Conservation (phyloP, 306 rosid genomes). For the Amphicarpaea edgeworthii region DNA sequence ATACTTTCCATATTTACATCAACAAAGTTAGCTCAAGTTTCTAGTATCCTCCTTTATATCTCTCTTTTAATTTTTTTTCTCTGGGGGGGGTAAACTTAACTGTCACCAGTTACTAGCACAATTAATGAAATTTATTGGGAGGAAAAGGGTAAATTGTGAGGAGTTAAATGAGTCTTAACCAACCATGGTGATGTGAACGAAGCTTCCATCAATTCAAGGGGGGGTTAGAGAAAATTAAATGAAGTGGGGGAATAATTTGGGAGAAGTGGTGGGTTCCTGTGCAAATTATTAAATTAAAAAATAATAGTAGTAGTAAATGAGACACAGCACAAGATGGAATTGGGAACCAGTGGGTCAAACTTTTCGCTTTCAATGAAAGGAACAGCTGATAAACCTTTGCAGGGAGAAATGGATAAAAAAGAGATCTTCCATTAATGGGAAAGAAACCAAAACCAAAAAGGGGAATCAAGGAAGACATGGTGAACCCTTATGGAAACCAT, state of each 20-base stretch:
- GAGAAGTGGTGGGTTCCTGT: conserved; percentile 55
- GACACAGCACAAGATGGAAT: conserved; percentile 36
- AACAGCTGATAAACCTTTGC: conserved; percentile 81
- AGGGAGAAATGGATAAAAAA: conserved; percentile 73
- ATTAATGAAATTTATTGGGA: conserved; percentile 31
- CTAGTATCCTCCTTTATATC: not conserved
- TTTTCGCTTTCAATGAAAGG: conserved; percentile 84
- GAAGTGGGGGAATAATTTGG: conserved; percentile 47
- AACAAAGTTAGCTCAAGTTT: conserved; percentile 25
- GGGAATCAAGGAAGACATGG: conserved; percentile 58
- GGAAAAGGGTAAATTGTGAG: not conserved
- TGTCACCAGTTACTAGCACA: conserved; percentile 31
- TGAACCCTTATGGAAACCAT: conserved; percentile 50
- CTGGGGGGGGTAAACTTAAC: conserved; percentile 36
- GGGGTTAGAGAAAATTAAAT: conserved; percentile 50
- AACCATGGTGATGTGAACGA: not conserved
- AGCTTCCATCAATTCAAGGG: conserved; percentile 20
- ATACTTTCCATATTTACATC: conserved; percentile 37
- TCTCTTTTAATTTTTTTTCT: not conserved
- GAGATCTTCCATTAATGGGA: conserved; percentile 76
- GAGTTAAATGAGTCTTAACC: conserved; percentile 4
- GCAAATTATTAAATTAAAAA: conserved; percentile 43
- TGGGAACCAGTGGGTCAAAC: conserved; percentile 68
- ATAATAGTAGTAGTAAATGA: too few species aligned
- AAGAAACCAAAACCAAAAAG: conserved; percentile 69